Evolutionary conservation across 805 yeast species (phyloP).

Genomic region (Pichia occidentalis): DNA sequence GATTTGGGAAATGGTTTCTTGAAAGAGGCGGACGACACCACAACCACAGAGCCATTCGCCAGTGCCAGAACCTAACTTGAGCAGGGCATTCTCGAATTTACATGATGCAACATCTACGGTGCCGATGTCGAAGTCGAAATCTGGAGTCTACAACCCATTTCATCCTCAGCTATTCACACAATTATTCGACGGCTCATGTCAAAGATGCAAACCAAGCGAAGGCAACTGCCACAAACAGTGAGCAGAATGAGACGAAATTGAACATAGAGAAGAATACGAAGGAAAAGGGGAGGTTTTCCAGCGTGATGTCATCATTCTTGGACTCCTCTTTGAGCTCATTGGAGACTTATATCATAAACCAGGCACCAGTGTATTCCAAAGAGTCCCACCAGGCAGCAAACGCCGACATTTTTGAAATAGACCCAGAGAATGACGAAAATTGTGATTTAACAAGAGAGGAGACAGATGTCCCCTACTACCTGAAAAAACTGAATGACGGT

Average conservation of each 20-base stretch:
- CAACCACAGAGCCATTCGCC: too few relatives aligned
- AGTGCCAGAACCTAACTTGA: too few relatives aligned
- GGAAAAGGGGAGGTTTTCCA: background rate
- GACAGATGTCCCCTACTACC: constrained; percentile 1
- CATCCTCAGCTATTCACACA: too few relatives aligned
- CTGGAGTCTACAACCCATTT: too few relatives aligned
- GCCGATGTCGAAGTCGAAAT: too few relatives aligned
- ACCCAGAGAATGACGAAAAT: background rate
- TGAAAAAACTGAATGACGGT: background rate
- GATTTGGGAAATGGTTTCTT: too few relatives aligned
- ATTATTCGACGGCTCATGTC: too few relatives aligned
- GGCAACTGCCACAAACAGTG: background rate
- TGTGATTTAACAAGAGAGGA: background rate
- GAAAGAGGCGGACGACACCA: too few relatives aligned
- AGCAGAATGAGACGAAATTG: background rate
- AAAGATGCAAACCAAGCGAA: too few relatives aligned
- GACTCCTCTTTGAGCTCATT: constrained; percentile 5
- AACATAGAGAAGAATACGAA: background rate
- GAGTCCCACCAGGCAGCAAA: background rate
- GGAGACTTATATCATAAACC: constrained; percentile 7
- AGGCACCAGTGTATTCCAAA: constrained; percentile 2
- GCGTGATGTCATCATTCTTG: constrained; percentile 4
- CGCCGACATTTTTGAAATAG: background rate
- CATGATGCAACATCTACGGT: too few relatives aligned
- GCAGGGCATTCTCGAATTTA: too few relatives aligned